Evolutionary conservation across 2,329 filamentous ascomycete species (phyloP), one percentile per base, ranked within the genome.

Genomic region (Tolypocladium pustulatum): DNA sequence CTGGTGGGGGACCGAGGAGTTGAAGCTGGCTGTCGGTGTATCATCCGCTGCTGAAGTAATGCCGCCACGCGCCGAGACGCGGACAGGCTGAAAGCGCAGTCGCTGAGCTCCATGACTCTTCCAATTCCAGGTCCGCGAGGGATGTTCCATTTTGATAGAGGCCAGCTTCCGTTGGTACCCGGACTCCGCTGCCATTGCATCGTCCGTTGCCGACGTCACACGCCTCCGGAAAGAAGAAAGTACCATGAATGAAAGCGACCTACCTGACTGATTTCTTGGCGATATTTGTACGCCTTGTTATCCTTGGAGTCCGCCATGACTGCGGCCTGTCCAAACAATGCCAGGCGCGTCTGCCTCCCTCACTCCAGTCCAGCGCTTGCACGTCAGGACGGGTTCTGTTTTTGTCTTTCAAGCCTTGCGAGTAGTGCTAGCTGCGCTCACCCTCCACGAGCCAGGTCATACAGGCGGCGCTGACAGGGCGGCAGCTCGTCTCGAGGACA

Each of bases 211-310:
- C 49, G 30, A 52, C 49, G 22, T 52, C 46, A 12, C 17, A n/a
- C 8, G 10, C 49, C 15, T 2, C 17, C 30, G 17, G 49, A 34
- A 52, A 12, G 15, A 53, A 54, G 17, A n/a, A 17, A 49, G 17
- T 3, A 20, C 17, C 25, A 10, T n/a, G 9, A 30, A 15, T 13
- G 15, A 22, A 20, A 8, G 2, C 2, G 6, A 30, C 49, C 34
- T 72, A 92, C 90, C 88, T 95, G 93, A 76, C 96, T 94, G 76
- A 99, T 99, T 81, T 99, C 94, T 78, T 95, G 91, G 73, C 92
- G 86, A 75, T 97, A 99, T 75, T 97, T 97, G 68, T 82, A 83
- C 62, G 79, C 74, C 69, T 82, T 73, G 83, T 86, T 73, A 49
- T 74, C 71, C 60, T 63, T 71, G 57, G 65, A 60, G 49, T 94